These are phyloP conservation scores for Pittosporum tobira DNA, from an alignment of 129 eudicot genomes.

Conservation along the genomic window DNA sequence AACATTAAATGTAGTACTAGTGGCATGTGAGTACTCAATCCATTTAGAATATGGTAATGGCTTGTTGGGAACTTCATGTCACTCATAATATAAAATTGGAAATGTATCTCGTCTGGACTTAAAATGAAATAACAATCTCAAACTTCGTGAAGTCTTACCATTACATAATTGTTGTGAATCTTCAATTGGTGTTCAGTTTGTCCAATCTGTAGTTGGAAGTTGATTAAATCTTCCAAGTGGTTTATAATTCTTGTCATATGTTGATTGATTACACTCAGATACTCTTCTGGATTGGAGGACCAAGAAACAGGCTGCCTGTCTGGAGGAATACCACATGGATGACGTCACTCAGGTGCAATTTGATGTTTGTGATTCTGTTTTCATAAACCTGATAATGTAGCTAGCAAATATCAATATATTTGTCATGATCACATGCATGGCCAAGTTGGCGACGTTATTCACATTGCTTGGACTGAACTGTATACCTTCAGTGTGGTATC, in stretches of 20 bases:
- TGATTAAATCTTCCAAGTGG: background rate
- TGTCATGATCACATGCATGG: background rate
- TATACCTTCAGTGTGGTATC: background rate
- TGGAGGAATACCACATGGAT: conserved; percentile 92
- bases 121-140: too few relatives aligned
- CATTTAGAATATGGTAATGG: too few relatives aligned
- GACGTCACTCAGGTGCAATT: conserved; percentile 87
- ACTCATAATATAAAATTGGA: too few relatives aligned
- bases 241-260: background rate
- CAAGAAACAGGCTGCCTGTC: conserved; percentile 69
- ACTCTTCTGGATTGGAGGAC: conserved; percentile 81
- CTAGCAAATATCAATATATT: background rate
- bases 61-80: too few relatives aligned
- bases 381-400: background rate
- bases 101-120: too few relatives aligned
- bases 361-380: conserved; percentile 9
- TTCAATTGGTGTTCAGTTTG: too few relatives aligned
- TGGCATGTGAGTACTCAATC: too few relatives aligned
- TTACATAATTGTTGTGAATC: too few relatives aligned
- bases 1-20: too few relatives aligned
- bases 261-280: conserved; percentile 32
- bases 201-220: background rate
- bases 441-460: background rate
- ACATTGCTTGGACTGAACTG: background rate
- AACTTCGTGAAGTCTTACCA: too few relatives aligned